phyloP scores from a whole-genome alignment of 2,329 filamentous ascomycete species.

The Westerdykella sp. region DNA sequence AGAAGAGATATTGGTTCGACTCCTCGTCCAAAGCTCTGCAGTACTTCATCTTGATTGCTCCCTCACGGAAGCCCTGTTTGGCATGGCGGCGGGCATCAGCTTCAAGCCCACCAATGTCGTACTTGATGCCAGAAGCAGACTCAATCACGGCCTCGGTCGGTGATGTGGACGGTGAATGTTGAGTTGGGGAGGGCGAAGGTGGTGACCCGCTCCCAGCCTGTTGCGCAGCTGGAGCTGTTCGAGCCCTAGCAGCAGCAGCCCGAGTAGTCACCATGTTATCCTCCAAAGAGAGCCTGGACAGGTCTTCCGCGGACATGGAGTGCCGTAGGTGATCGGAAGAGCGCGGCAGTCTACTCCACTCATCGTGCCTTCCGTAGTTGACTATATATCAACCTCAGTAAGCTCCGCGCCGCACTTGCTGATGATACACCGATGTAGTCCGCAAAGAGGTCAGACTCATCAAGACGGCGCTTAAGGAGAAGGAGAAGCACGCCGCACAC shows the following conservation, averaged over 20 bases:
- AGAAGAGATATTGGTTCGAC: conserved; percentile 25
- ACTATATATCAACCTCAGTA: conserved; percentile 29
- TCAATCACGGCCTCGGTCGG: conserved; percentile 29
- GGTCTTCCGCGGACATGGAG: conserved; percentile 34
- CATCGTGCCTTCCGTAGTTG: conserved; percentile 1
- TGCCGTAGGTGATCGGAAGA: no score
- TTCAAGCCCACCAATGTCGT: conserved; percentile 30
- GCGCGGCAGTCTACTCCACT: not conserved
- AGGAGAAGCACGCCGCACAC: conserved; percentile 27
- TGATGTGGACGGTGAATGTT: conserved; percentile 11
- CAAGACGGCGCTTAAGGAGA: conserved; percentile 24
- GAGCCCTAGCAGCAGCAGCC: conserved; percentile 28
- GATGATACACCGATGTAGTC: conserved; percentile 18
- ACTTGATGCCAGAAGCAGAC: conserved; percentile 29
- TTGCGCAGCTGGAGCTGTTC: conserved; percentile 9
- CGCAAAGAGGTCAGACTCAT: conserved; percentile 17
- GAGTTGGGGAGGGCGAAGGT: conserved; percentile 9
- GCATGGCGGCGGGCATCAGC: conserved; percentile 26
- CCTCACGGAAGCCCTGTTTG: conserved; percentile 28
- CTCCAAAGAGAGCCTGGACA: conserved; percentile 33
- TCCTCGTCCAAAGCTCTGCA: conserved; percentile 24
- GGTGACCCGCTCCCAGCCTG: conserved; percentile 3
- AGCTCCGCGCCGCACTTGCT: conserved; percentile 25
- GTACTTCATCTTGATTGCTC: conserved; percentile 33
- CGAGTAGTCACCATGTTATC: conserved; percentile 36